Conservation (phyloP, 2,329 filamentous ascomycete genomes). For the Talaromyces rugulosus region DNA sequence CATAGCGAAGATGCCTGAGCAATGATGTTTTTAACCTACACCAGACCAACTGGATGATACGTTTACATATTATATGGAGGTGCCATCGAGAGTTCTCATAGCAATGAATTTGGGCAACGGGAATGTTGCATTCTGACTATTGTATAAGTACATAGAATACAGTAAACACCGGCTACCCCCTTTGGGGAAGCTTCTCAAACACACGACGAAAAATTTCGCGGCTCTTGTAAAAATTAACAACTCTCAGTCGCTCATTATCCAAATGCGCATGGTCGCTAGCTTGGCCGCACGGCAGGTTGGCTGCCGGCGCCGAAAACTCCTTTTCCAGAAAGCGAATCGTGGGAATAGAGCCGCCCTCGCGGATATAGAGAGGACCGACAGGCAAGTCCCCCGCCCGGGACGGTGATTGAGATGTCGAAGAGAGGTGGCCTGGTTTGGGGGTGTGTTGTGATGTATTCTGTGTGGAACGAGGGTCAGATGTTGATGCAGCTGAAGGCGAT, state of each 20-base stretch:
- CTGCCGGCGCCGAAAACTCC: constrained; percentile 84
- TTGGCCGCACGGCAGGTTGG: constrained; percentile 90
- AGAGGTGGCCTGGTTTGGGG: background rate
- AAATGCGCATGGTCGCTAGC: constrained; percentile 91
- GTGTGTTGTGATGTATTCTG: background rate
- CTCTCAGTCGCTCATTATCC: constrained; percentile 86
- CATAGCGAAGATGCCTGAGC: background rate
- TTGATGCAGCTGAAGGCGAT: constrained; percentile 5
- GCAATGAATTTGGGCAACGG: background rate
- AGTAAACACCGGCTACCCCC: constrained; percentile 1
- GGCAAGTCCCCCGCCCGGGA: background rate
- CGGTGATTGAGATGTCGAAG: background rate
- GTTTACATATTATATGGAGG: background rate
- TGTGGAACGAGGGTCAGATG: constrained; percentile 2
- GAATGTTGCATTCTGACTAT: background rate
- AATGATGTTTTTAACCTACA: background rate
- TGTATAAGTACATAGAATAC: background rate
- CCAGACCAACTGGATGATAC: background rate
- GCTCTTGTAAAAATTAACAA: constrained; percentile 85
- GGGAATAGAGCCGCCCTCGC: constrained; percentile 92
- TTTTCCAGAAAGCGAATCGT: constrained; percentile 93
- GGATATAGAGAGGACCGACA: constrained; percentile 72
- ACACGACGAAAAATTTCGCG: constrained; percentile 86
- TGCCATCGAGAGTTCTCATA: too few species aligned
- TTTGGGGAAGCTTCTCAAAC: constrained; percentile 61